Conservation (phyloP, 2,329 filamentous ascomycete species). For the Penicillium hesseltinei region DNA sequence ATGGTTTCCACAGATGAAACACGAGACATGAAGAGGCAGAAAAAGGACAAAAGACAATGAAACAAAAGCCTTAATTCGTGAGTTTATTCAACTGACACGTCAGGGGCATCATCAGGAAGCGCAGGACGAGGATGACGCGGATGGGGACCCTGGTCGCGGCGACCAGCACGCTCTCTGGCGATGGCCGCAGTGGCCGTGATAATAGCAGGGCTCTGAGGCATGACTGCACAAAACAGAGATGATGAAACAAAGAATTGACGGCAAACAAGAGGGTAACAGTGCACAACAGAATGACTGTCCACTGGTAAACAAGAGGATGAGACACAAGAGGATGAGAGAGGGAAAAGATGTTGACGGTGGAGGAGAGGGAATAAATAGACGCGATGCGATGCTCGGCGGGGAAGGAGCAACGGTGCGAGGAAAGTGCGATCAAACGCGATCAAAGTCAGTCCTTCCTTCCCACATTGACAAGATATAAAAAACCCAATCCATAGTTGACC, state of each 20-base stretch:
- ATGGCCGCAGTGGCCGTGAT: slow-evolving; percentile 14
- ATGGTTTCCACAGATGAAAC: not conserved
- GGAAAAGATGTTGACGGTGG: not conserved
- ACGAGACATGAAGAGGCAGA: not conserved
- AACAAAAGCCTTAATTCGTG: not conserved
- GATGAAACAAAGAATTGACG: not conserved
- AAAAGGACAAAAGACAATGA: not conserved
- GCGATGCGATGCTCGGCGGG: not conserved
- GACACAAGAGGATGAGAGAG: not conserved
- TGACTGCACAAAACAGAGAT: not conserved
- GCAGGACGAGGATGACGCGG: slow-evolving; percentile 1
- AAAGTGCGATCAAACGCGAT: not conserved
- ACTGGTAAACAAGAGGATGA: not conserved
- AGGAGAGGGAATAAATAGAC: not conserved
- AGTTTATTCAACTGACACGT: slow-evolving; percentile 18
- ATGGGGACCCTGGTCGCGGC: not conserved
- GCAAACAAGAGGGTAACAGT: not conserved
- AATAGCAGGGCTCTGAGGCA: not conserved
- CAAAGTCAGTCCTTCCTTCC: not conserved
- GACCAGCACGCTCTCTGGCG: slow-evolving; percentile 18
- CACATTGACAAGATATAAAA: not conserved
- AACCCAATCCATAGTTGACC: not conserved
- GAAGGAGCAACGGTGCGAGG: not conserved
- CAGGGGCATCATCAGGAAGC: slow-evolving; percentile 15
- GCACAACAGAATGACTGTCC: not conserved